These are phyloP conservation scores for Tricholoma hemisulphureum DNA, from an alignment of 768 basidiomycete species.

Conservation along the genomic window DNA sequence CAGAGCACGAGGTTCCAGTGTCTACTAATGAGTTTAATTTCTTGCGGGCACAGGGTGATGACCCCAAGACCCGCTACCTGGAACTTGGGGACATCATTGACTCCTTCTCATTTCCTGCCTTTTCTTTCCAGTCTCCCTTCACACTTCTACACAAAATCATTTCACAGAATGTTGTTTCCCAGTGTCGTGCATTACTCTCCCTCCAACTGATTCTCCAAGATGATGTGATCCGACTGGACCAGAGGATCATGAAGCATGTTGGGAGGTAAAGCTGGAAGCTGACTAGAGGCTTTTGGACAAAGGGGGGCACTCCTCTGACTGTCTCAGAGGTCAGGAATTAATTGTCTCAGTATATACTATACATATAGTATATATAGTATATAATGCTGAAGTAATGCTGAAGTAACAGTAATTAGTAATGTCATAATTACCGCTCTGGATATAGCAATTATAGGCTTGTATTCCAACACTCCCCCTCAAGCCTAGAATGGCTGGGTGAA, in stretches of 20 bases:
- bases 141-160: not conserved
- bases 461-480: no score
- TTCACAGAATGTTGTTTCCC: conserved; percentile 1
- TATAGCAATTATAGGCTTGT: no score
- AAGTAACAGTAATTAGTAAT: no score
- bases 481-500: no score
- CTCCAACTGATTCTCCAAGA: not conserved
- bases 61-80: not conserved
- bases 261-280: no score
- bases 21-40: conserved; percentile 16
- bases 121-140: not conserved
- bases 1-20: conserved; percentile 9
- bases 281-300: no score
- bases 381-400: no score
- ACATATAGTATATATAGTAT: no score
- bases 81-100: not conserved
- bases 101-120: conserved; percentile 17
- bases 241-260: not conserved
- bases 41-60: conserved; percentile 2
- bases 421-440: no score
- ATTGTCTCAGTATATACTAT: no score
- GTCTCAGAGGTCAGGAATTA: no score
- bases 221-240: conserved; percentile 21
- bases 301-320: no score
- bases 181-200: not conserved